Percentiles rank a stretch among this genome's conserved stretches.
These are phyloP conservation scores for Ambrosiella xylebori DNA, from an alignment of 2,329 filamentous ascomycete genomes.

Conservation along the genomic window DNA sequence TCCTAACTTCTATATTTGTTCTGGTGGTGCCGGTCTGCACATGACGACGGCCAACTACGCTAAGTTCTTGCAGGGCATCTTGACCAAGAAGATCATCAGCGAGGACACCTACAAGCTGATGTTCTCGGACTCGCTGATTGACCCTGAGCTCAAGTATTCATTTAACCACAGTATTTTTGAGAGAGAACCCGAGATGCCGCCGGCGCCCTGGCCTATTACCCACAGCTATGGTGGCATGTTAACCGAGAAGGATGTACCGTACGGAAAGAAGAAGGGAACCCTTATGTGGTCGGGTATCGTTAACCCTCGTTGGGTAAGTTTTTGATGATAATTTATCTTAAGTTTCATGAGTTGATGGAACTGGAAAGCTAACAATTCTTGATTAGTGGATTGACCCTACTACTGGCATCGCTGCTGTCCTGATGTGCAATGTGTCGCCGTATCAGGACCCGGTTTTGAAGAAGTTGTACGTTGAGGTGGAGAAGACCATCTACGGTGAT, in stretches of 20 bases:
- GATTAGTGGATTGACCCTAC: conserved; percentile 21
- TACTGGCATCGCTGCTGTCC: conserved; percentile 24
- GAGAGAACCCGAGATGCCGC: conserved; percentile 22
- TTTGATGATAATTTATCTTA: not conserved
- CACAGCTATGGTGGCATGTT: conserved; percentile 25
- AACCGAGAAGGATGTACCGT: conserved; percentile 23
- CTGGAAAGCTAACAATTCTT: not conserved
- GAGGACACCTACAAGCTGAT: conserved; percentile 20
- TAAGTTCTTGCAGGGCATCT: conserved; percentile 20
- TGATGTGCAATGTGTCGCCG: conserved; percentile 25
- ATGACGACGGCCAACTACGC: conserved; percentile 26
- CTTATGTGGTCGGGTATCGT: conserved; percentile 28
- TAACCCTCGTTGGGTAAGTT: conserved; percentile 27
- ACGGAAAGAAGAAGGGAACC: conserved; percentile 25
- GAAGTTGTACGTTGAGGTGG: conserved; percentile 24
- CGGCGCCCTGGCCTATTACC: conserved; percentile 19
- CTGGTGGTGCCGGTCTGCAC: conserved; percentile 28
- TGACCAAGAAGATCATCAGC: conserved; percentile 20
- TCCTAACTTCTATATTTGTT: conserved; percentile 21
- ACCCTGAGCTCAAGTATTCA: conserved; percentile 15
- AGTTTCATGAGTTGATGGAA: not conserved
- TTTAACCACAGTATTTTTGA: conserved; percentile 14
- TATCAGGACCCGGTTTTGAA: conserved; percentile 22
- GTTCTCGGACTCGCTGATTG: conserved; percentile 25
- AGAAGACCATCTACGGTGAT: conserved; percentile 23